Evolutionary conservation across 2,329 filamentous ascomycete species (phyloP), one percentile per base, ranked within the genome.

Genomic region (Colletotrichum aenigma): DNA sequence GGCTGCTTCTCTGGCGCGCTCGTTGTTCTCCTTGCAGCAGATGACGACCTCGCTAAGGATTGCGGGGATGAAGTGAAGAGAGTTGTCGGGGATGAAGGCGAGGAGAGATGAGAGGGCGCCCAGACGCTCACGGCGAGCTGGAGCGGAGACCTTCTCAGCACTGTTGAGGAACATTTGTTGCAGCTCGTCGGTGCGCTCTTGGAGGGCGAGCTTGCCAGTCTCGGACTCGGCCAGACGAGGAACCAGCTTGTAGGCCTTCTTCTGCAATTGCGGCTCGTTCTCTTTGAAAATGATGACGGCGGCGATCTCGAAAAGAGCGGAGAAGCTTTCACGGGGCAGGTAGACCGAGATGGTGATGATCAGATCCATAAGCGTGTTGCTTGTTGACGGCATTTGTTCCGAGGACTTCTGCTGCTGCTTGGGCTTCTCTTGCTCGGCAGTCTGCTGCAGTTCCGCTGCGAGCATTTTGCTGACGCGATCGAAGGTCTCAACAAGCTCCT

Each of bases 211-310:
- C 79, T 91, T 92, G 61, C 97, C 97, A 65, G 90, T 91, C 38
- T 94, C 91, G 2, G 96, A 98, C 78, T 95, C 94, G 3, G 95
- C 94, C 55, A 99, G 91, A 70, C 97, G 93, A 5, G 97, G 96
- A 66, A 99, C 97, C 67, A 99, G 91, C 88, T 98, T 98, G 88
- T 99, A 99, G 0, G 97, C 96, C 86, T 99, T 99, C 91, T 99
- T 99, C 84, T 98, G 96, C 43, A 99, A 88, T 84, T 98, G 96
- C 12, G 96, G 94, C 82, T 98, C 96, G 48, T 94, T 91, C 71
- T 94, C 90, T 81, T 93, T 95, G 83, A 94, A 93, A 79, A 98
- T 93, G 73, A 98, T 94, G 30, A 95, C 90, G 0, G 94, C 90
- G 1, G 96, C 95, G 82, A 98, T 96, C 79, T 93, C 93, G 86